Evolutionary conservation across 352 stramenopile species (phyloP).

Genomic region (Globisporangium emineosum): DNA sequence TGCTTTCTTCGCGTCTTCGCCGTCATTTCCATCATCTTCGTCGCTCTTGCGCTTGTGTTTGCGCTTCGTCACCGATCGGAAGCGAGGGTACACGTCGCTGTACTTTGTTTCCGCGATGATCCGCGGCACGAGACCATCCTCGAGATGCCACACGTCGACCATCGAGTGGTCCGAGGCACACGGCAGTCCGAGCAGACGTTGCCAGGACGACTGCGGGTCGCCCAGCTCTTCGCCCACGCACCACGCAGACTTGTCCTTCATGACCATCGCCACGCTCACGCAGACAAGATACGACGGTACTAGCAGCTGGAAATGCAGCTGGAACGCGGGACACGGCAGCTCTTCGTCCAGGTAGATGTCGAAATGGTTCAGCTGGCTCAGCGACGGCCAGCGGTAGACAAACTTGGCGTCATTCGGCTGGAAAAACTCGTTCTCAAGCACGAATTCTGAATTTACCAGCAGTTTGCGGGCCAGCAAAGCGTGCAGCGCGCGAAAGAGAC

Average conservation of each 20-base stretch:
- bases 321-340: constrained; percentile 35
- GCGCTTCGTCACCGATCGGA: constrained; percentile 42
- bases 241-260: constrained; percentile 21
- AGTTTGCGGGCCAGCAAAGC: constrained; percentile 27
- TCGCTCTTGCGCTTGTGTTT: constrained; percentile 37
- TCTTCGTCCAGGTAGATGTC: constrained; percentile 65
- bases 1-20: constrained; percentile 38
- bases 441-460: constrained; percentile 41
- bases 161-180: constrained; percentile 51
- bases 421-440: constrained; percentile 31
- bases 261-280: constrained; percentile 47
- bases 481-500: constrained; percentile 45
- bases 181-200: constrained; percentile 57
- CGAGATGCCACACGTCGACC: constrained; percentile 74
- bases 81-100: constrained; percentile 52
- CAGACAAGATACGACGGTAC: constrained; percentile 40
- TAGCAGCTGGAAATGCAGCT: constrained; percentile 50
- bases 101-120: constrained; percentile 67
- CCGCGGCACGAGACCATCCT: constrained; percentile 45
- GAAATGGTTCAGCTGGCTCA: constrained; percentile 53
- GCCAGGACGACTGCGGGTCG: constrained; percentile 43
- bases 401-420: constrained; percentile 58
- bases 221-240: constrained; percentile 29
- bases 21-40: constrained; percentile 34
- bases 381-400: constrained; percentile 55